Evolutionary conservation across 2,329 filamentous ascomycete species (phyloP), one percentile per base, ranked within the genome.

Genomic region (Amauroascus verrucosus): DNA sequence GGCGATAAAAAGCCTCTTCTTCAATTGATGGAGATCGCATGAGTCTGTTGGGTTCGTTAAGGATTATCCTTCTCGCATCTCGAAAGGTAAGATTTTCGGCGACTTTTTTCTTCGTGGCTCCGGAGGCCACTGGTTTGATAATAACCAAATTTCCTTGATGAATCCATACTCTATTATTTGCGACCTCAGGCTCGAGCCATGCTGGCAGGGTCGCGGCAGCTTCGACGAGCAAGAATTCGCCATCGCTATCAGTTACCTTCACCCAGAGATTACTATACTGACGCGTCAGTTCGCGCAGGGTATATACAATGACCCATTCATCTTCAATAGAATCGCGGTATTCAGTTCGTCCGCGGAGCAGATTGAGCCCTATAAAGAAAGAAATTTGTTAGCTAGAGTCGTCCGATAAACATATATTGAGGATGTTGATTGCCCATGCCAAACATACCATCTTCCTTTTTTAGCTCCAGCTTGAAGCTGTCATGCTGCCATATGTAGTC

Each of bases 401-500:
- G 20, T 38, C 14, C 30, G 16, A 9, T 26, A 26, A 6, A 16
- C 46, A 47, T 38, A 13, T 11, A 11, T 6, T 9, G 22, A 3
- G 13, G 35, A 33, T n/a, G 14, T 2, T 44, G 45, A 33, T 35
- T 24, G 56, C 53, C 41, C 54, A 59, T 2, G 58, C 50, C 43
- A 14, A 20, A 35, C 18, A n/a, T 41, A 83, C 83, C 81, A 62
- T 84, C 70, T 75, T 84, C 62, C 75, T 75, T 75, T 41, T 72
- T 65, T 28, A 81, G 67, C 16, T 85, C 79, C 5, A 95, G 71
- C n/a, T 76, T 77, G 58, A 98, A 90, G 0, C 76, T 72, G 51
- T 95, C 89, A 11, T 89, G 81, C 67, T 98, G 93, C 93, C 93
- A 98, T 57, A 98, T 95, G 62, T 96, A 95, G 57, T 87, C 84